Percentiles rank a stretch among this genome's conserved stretches.
Evolutionary conservation across 805 yeast genomes (phyloP).

Genomic region (Cyberlindnera euphorbiae): DNA sequence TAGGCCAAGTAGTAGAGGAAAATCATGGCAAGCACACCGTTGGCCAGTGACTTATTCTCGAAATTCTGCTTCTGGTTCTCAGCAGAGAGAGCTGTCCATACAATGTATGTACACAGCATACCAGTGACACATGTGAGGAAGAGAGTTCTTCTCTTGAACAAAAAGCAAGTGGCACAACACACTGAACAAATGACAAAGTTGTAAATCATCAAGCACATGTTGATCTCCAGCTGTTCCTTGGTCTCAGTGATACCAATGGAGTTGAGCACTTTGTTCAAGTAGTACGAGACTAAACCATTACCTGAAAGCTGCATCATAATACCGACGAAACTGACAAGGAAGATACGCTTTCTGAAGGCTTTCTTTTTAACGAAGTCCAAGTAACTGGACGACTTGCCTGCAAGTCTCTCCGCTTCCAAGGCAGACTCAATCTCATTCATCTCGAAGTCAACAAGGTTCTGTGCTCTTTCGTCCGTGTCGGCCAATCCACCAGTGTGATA

Average conservation of each 20-base stretch:
- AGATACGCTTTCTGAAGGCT: constrained; percentile 37
- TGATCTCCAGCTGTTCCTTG: constrained; percentile 39
- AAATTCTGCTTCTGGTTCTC: constrained; percentile 35
- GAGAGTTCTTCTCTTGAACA: constrained; percentile 32
- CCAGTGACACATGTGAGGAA: constrained; percentile 30
- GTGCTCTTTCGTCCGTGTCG: constrained; percentile 16
- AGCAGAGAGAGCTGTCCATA: constrained; percentile 43
- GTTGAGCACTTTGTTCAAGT: constrained; percentile 42
- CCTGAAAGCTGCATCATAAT: constrained; percentile 36
- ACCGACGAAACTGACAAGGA: constrained; percentile 29
- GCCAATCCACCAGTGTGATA: constrained; percentile 32
- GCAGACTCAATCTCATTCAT: constrained; percentile 35
- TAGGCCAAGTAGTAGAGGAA: constrained; percentile 38
- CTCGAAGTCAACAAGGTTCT: constrained; percentile 32
- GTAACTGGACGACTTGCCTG: constrained; percentile 29
- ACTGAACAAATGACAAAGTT: constrained; percentile 31
- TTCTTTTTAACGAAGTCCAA: constrained; percentile 30
- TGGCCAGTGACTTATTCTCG: constrained; percentile 33
- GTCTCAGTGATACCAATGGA: constrained; percentile 47
- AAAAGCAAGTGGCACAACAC: constrained; percentile 19
- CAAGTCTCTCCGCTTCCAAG: constrained; percentile 35
- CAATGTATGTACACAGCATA: constrained; percentile 33
- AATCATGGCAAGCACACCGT: constrained; percentile 46
- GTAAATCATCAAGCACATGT: constrained; percentile 43
- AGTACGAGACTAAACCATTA: constrained; percentile 40